Evolutionary conservation across 495 filamentous ascomycete genomes (phyloP), one percentile per base, ranked within the genome.

Genomic region (Tuber borchii): DNA sequence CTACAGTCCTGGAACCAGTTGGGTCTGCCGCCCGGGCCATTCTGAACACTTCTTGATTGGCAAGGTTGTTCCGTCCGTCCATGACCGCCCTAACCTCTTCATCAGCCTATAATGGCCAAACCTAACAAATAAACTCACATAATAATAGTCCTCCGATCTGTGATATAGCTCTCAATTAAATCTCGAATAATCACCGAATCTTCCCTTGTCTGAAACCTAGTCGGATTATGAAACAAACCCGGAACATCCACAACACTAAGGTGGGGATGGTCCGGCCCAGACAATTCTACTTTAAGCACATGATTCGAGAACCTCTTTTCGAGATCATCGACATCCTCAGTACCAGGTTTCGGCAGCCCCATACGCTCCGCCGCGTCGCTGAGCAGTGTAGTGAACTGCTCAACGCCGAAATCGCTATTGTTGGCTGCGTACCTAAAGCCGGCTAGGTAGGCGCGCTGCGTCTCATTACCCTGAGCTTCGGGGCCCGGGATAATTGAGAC

Each of bases 161-260:
- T 84, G 75, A 89, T 87, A 44, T 88, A 88, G 12, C 75, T 73
- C 2, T 83, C 61, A 14, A 87, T 86, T 74, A 89, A 81, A 40
- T 80, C 79, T 40, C 83, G 75, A 22, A 87, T 84, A 14, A 86
- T 79, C 16, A 75, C 45, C 22, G 81, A 82, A 71, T 85, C 83
- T 43, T 82, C 77, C 16, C 77, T 82, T 0, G 84, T 87, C 37
- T 86, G 83, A 31, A 82, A 85, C 31, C 77, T 84, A 2, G 83
- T 86, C 0, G 83, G 75, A 75, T 74, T 87, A 31, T 85, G 82
- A 76, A 89, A 87, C 14, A 89, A 79, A 0, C 88, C 88, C 1
- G 88, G 88, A 51, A 90, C 84, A 79, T 89, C 88, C 61, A 89
- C 83, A 48, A 89, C 83, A 68, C 84, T 89, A 45, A 90, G 83